A percentile compares a stretch with the other conserved stretches of the same genome.
These are phyloP conservation scores for Saraca asoca DNA, from an alignment of 331 rosid genomes.

Conservation along the genomic window DNA sequence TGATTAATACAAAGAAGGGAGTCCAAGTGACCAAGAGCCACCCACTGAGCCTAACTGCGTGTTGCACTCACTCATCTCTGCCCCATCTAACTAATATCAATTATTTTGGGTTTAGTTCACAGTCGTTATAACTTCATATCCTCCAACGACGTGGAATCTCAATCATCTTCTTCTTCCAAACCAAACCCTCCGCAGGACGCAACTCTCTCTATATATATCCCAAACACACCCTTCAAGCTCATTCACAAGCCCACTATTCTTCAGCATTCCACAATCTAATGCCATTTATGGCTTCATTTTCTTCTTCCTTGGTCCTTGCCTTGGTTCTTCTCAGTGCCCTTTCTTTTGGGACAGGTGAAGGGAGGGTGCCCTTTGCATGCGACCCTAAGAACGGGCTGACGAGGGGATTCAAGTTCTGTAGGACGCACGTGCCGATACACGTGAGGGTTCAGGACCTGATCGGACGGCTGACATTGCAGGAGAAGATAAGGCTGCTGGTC, in stretches of 20 bases:
- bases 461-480: conserved; percentile 70
- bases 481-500: conserved; percentile 74
- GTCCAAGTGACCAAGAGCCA: too few relatives aligned
- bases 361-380: conserved; percentile 78
- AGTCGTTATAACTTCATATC: conserved; percentile 25
- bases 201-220: conserved; percentile 20
- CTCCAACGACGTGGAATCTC: conserved; percentile 57
- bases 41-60: conserved; percentile 45
- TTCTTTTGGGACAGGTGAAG: conserved; percentile 23
- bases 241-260: background rate
- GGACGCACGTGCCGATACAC: conserved; percentile 41
- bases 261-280: background rate
- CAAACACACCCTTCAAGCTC: background rate
- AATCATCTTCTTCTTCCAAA: conserved; percentile 46
- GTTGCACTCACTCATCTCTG: conserved; percentile 40
- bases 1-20: too few relatives aligned
- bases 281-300: background rate
- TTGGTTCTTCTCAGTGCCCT: background rate
- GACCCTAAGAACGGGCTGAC: conserved; percentile 66
- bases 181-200: conserved; percentile 34
- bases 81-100: background rate
- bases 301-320: background rate
- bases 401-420: conserved; percentile 61
- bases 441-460: conserved; percentile 74
- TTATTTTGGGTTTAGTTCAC: background rate